Evolutionary conservation across 805 yeast genomes (phyloP).

Genomic region (Hanseniaspora jakobsenii): DNA sequence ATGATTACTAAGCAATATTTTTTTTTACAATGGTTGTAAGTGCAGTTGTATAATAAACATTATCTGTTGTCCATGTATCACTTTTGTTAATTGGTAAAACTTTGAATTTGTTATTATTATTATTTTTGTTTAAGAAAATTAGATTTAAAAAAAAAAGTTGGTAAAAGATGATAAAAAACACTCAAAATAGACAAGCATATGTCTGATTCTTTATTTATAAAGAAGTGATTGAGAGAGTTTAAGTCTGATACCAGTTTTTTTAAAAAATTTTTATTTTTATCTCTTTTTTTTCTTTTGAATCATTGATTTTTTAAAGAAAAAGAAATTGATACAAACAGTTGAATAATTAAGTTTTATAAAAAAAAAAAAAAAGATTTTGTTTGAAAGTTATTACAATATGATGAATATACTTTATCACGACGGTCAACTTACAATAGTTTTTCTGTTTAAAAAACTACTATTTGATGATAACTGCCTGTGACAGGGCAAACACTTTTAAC

Average conservation of each 20-base stretch:
- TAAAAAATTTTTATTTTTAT: conserved; percentile 21
- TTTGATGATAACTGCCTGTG: conserved; percentile 75
- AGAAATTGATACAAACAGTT: conserved; percentile 11
- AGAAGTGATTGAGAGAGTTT: conserved; percentile 21
- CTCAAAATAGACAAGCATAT: conserved; percentile 89
- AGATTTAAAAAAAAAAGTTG: conserved; percentile 32
- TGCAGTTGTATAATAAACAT: too few species aligned
- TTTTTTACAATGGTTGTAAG: too few species aligned
- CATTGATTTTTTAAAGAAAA: not conserved
- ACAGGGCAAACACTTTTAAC: conserved; percentile 44
- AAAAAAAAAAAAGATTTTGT: not conserved
- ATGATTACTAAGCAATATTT: too few species aligned
- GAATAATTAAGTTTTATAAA: conserved; percentile 9
- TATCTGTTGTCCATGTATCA: too few species aligned
- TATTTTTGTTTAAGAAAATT: too few species aligned
- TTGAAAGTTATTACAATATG: conserved; percentile 29
- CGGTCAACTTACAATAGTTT: conserved; percentile 54
- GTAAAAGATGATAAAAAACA: conserved; percentile 49
- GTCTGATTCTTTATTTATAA: conserved; percentile 55
- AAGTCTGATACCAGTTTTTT: conserved; percentile 16
- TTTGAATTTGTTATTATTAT: too few species aligned
- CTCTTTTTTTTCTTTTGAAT: conserved; percentile 18
- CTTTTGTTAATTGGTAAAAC: too few species aligned
- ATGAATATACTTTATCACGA: conserved; percentile 55
- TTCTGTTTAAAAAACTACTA: conserved; percentile 30